Conservation (phyloP, 768 basidiomycete genomes). For the Kwoniella sp. region DNA sequence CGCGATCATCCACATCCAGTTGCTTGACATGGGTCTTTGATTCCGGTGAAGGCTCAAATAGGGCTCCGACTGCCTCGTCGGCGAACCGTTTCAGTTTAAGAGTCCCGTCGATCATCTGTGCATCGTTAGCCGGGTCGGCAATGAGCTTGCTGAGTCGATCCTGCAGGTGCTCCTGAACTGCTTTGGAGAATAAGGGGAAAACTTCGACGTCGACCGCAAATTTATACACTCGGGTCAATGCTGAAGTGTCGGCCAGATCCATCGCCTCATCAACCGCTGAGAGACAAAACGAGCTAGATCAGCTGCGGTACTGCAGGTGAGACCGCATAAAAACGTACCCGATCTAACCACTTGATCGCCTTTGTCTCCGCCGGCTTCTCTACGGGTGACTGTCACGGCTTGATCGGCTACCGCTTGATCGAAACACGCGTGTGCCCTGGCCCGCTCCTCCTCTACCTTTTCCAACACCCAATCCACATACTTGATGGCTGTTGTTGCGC, state of each 20-base stretch:
- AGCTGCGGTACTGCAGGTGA: too few species aligned
- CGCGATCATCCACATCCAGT: background rate
- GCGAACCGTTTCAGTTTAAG: conserved; percentile 41
- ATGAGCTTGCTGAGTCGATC: conserved; percentile 36
- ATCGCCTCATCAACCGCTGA: conserved; percentile 46
- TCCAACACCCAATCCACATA: conserved; percentile 40
- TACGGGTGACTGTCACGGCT: conserved; percentile 22
- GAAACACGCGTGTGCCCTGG: conserved; percentile 20
- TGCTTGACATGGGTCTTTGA: background rate
- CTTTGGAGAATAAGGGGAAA: conserved; percentile 28
- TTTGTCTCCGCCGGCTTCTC: conserved; percentile 19
- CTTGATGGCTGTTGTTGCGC: conserved; percentile 14
- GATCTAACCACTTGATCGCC: conserved; percentile 28
- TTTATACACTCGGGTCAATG: conserved; percentile 28
- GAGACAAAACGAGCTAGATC: background rate
- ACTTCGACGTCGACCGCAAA: conserved; percentile 30
- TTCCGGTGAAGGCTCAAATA: conserved; percentile 15
- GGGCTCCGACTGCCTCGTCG: conserved; percentile 30
- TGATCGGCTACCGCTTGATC: conserved; percentile 16
- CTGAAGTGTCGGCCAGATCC: conserved; percentile 25
- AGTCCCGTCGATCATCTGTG: conserved; percentile 44
- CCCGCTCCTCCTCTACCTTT: conserved; percentile 35
- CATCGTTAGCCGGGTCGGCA: conserved; percentile 45
- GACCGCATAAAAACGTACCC: too few species aligned
- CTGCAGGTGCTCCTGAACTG: conserved; percentile 37